Evolutionary conservation across 805 yeast genomes (phyloP).

Genomic region (Metschnikowia baotianmanensis): DNA sequence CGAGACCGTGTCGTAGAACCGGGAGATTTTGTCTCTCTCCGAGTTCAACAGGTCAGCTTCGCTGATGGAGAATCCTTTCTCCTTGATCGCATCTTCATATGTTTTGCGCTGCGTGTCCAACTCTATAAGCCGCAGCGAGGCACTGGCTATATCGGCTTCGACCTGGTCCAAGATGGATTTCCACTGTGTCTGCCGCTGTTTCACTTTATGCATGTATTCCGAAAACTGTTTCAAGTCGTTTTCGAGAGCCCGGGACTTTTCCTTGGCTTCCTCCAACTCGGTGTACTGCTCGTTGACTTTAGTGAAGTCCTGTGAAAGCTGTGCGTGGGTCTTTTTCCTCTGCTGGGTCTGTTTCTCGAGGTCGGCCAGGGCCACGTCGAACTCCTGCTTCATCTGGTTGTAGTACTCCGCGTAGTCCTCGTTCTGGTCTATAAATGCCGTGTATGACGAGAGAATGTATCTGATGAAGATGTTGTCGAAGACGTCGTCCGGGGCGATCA

Average conservation of each 20-base stretch:
- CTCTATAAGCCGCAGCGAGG: conserved; percentile 41
- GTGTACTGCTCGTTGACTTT: conserved; percentile 45
- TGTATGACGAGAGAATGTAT: conserved; percentile 66
- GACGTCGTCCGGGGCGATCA: conserved; percentile 40
- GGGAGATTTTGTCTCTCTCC: conserved; percentile 59
- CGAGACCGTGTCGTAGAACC: conserved; percentile 46
- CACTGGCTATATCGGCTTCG: conserved; percentile 48
- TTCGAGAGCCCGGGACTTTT: conserved; percentile 59
- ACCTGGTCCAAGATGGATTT: conserved; percentile 54
- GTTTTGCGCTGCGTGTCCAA: conserved; percentile 41
- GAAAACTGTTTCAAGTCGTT: conserved; percentile 68
- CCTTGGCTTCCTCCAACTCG: conserved; percentile 47
- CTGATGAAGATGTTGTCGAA: conserved; percentile 52
- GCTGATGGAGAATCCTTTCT: conserved; percentile 59
- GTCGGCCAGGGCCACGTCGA: conserved; percentile 48
- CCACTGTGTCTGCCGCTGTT: conserved; percentile 67
- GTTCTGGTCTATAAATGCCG: conserved; percentile 59
- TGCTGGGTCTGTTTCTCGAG: conserved; percentile 46
- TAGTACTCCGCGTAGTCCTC: conserved; percentile 59
- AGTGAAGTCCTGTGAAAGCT: conserved; percentile 38
- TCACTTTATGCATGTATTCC: conserved; percentile 68
- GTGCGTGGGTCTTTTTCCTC: conserved; percentile 41
- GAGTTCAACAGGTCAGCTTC: conserved; percentile 62
- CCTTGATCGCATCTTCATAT: conserved; percentile 40
- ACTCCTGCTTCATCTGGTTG: conserved; percentile 55